These are phyloP conservation scores for Tetracladium marchalianum DNA, from an alignment of 495 filamentous ascomycete genomes.

Conservation along the genomic window DNA sequence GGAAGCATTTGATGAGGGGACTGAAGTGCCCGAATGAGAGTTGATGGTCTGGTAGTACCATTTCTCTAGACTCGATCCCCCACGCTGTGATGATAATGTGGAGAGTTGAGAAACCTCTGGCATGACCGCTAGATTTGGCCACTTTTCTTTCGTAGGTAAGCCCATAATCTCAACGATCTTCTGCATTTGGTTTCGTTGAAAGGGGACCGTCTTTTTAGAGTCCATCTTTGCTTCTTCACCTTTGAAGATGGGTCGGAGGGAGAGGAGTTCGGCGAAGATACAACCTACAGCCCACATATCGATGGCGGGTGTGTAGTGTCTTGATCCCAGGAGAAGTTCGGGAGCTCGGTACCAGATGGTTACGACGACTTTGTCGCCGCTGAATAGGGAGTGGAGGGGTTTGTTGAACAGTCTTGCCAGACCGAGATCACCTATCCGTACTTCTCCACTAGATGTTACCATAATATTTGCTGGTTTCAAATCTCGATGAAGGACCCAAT, in stretches of 20 bases:
- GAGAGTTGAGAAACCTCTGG: conserved; percentile 70
- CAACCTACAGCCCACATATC: conserved; percentile 97
- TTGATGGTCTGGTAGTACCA: conserved; percentile 48
- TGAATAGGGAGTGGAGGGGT: conserved; percentile 80
- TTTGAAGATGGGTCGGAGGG: conserved; percentile 92
- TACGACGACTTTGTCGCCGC: conserved; percentile 95
- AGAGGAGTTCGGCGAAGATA: conserved; percentile 92
- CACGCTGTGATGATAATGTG: conserved; percentile 44
- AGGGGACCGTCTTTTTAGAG: conserved; percentile 90
- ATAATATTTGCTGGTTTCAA: conserved; percentile 98
- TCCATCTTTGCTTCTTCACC: conserved; percentile 99
- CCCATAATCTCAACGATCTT: conserved; percentile 97
- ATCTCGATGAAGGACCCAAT: conserved; percentile 96
- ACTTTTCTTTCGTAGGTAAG: conserved; percentile 76
- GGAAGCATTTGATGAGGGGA: conserved; percentile 30
- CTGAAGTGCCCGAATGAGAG: conserved; percentile 34
- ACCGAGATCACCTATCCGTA: conserved; percentile 90
- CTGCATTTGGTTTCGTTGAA: conserved; percentile 97
- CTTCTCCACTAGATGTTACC: conserved; percentile 80
- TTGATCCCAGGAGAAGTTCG: conserved; percentile 79
- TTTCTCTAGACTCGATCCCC: conserved; percentile 32
- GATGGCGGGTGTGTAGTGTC: conserved; percentile 92
- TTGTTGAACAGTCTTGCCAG: conserved; percentile 90
- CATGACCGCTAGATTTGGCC: conserved; percentile 73
- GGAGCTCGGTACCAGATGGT: conserved; percentile 99